Conservation (phyloP, 768 basidiomycete genomes). For the Boletus reticulatus region DNA sequence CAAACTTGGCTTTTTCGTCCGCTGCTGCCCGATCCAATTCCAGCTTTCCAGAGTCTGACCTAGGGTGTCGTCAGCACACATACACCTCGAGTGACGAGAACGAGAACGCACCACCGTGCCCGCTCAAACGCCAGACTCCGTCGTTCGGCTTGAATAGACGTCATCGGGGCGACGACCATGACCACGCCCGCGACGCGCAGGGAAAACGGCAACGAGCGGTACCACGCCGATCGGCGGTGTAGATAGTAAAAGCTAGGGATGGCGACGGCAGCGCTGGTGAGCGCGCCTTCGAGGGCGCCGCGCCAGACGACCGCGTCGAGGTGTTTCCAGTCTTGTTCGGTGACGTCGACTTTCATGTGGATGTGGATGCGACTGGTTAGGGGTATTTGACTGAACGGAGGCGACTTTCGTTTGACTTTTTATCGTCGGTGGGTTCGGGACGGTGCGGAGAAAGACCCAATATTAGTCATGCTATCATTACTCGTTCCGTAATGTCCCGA, state of each 20-base stretch:
- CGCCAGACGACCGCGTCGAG: slow-evolving; percentile 56
- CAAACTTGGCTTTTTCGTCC: slow-evolving; percentile 44
- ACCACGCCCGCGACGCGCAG: slow-evolving; percentile 72
- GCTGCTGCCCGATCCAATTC: slow-evolving; percentile 50
- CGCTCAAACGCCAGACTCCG: slow-evolving; percentile 64
- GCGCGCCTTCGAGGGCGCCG: slow-evolving; percentile 58
- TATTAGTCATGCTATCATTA: no score
- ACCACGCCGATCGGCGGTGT: slow-evolving; percentile 54
- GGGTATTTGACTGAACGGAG: no score
- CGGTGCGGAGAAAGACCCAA: no score
- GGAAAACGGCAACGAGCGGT: slow-evolving; percentile 61
- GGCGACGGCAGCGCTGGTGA: slow-evolving; percentile 46
- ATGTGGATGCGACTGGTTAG: no score
- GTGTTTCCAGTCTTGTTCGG: slow-evolving; percentile 48
- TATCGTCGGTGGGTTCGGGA: neutral
- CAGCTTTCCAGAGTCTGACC: slow-evolving; percentile 44
- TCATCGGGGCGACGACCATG: slow-evolving; percentile 59
- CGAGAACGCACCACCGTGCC: slow-evolving; percentile 50
- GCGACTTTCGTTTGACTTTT: no score
- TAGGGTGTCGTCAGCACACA: neutral
- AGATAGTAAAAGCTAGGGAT: slow-evolving; percentile 50
- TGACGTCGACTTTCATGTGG: slow-evolving; percentile 31
- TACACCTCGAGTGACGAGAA: neutral
- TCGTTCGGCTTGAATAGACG: slow-evolving; percentile 73
- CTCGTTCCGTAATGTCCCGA: no score